Conservation (phyloP, 1,284 basidiomycete species). For the Heterobasidion occidentale region DNA sequence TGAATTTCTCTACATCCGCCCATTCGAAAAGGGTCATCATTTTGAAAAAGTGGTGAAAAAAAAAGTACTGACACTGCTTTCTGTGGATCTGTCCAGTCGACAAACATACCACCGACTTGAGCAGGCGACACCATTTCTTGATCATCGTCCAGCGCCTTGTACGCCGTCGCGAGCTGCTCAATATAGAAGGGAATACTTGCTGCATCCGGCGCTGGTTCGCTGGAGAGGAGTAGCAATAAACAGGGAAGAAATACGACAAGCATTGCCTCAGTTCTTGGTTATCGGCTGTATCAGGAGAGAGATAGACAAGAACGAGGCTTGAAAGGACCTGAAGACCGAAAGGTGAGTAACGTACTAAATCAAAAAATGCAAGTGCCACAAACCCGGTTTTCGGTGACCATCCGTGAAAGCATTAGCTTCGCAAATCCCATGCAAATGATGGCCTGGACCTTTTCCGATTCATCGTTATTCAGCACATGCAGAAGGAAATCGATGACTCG, state of each 20-base stretch:
- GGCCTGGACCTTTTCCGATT: constrained; percentile 73
- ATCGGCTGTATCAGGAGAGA: constrained; percentile 79
- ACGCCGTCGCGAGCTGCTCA: constrained; percentile 63
- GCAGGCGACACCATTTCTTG: constrained; percentile 76
- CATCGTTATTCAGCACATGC: constrained; percentile 68
- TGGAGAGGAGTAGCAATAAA: constrained; percentile 84
- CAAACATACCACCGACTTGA: constrained; percentile 79
- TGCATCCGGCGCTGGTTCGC: constrained; percentile 78
- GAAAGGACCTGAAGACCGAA: constrained; percentile 57
- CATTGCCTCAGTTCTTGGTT: constrained; percentile 91
- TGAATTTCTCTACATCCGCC: constrained; percentile 23
- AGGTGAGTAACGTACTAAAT: not conserved
- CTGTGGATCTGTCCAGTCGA: constrained; percentile 91
- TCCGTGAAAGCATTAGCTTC: constrained; percentile 85
- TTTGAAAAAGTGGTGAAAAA: not conserved
- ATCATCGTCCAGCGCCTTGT: constrained; percentile 68
- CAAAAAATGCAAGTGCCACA: constrained; percentile 12
- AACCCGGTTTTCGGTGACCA: constrained; percentile 71
- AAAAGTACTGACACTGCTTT: constrained; percentile 55
- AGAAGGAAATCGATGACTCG: constrained; percentile 72
- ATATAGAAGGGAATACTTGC: constrained; percentile 73
- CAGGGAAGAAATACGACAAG: constrained; percentile 92
- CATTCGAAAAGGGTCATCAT: constrained; percentile 7
- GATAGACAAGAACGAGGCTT: constrained; percentile 76
- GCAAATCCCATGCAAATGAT: constrained; percentile 79